Base-by-base conservation (phyloP, 2,329 filamentous ascomycete species). In the Hypoxylon sp. region DNA sequence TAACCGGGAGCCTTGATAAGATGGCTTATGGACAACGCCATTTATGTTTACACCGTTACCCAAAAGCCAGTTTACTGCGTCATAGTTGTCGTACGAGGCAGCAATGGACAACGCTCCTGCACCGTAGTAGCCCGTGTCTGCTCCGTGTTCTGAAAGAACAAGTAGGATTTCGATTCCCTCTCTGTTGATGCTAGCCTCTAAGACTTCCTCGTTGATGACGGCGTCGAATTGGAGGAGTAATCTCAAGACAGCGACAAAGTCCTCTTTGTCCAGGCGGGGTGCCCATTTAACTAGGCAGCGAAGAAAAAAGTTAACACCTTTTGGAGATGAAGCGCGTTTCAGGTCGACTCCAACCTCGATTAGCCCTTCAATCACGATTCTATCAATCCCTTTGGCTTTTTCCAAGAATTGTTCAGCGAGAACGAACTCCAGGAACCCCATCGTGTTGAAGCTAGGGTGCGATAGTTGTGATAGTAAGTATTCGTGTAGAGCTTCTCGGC, bases 11-110 rank as follows among this genome's bases (percentile, higher is more conserved):
- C 24, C 3, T 3, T 18, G 6, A 10, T 1, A 26, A 17, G 42
- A 4, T 8, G 7, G 11, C 4, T 37, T 18, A 7, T 43, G 7
- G 3, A 57, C 10, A 6, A 8, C n/a, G 10, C 29, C 38, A 18
- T 61, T 61, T 13, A 58, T 41, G 13, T 61, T 49, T 13, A 61
- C 58, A 17, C 58, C 58, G 26, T 27, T 24, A 15, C 35, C 31
- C 4, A 61, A 26, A 2, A 61, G 23, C 48, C 48, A 61, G 8
- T 45, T 48, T 15, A 55, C 53, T 10, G 58, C 58, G 33, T 50
- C 33, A 18, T 54, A 61, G 21, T 58, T 61, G 6, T 58, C n/a
- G 7, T 42, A 11, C 9, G 45, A 26, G n/a, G 58, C 53, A 9
- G 58, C 58, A 10, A 2, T 47, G 4, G 21, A 42, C 21, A 61